These are phyloP conservation scores for Salix suchowensis DNA, from an alignment of 345 rosid species.

Conservation along the genomic window DNA sequence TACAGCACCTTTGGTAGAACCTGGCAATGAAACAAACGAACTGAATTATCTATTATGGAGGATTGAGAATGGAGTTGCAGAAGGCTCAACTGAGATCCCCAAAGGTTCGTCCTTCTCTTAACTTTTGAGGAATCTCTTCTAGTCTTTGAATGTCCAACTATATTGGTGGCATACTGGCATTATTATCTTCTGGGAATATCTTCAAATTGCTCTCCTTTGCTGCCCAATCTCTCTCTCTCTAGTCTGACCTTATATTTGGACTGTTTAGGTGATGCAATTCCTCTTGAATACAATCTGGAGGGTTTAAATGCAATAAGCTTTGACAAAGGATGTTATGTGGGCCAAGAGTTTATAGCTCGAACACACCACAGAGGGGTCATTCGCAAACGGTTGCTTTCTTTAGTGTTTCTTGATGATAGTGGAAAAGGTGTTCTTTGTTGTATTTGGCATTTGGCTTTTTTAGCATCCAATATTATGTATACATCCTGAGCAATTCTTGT, in stretches of 20 bases:
- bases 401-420: slow-evolving; percentile 45
- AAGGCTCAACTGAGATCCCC: slow-evolving; percentile 82
- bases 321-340: slow-evolving; percentile 92
- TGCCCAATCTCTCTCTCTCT: neutral
- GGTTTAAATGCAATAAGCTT: slow-evolving; percentile 92
- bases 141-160: neutral
- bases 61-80: slow-evolving; percentile 78
- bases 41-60: slow-evolving; percentile 64
- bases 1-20: slow-evolving; percentile 83
- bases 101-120: slow-evolving; percentile 46
- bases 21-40: slow-evolving; percentile 74
- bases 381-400: slow-evolving; percentile 75
- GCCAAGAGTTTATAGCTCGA: slow-evolving; percentile 93
- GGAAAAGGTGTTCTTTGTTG: slow-evolving; percentile 50
- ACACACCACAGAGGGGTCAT: slow-evolving; percentile 86
- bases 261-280: slow-evolving; percentile 77
- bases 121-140: neutral
- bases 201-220: neutral
- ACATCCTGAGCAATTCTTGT: neutral
- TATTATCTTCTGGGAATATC: neutral
- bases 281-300: slow-evolving; percentile 76
- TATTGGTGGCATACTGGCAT: neutral
- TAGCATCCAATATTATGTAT: neutral
- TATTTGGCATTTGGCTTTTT: neutral
- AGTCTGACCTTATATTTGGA: neutral